Percentiles rank a stretch among this genome's conserved stretches.
These are phyloP conservation scores for Colletotrichum orchidophilum DNA, from an alignment of 2,329 filamentous ascomycete genomes.

Conservation along the genomic window DNA sequence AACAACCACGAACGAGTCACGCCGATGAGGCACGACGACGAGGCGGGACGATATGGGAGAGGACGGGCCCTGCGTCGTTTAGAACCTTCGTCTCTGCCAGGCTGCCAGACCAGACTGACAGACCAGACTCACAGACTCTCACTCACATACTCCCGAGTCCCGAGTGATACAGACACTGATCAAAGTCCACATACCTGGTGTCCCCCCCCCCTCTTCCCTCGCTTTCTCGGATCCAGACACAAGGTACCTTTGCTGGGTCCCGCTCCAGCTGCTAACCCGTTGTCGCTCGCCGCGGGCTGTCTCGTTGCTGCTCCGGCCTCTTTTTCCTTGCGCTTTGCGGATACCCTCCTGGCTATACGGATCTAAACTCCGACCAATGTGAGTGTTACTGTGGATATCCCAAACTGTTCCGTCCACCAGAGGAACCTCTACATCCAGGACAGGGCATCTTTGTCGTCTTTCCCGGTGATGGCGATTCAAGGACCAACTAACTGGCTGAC, in stretches of 20 bases:
- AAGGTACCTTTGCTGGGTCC: background rate
- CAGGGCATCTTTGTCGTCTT: background rate
- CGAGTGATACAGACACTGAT: background rate
- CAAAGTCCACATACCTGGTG: background rate
- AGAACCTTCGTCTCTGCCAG: background rate
- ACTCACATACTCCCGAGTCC: background rate
- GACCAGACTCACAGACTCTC: background rate
- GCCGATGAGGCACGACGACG: background rate
- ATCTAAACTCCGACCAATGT: background rate
- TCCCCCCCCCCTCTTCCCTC: background rate
- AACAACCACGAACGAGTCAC: background rate
- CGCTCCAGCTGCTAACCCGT: background rate
- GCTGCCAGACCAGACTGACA: no score
- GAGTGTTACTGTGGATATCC: slow-evolving; percentile 2
- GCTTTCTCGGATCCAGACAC: background rate
- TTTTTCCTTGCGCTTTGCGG: background rate
- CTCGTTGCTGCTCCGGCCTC: background rate
- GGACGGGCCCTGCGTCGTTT: background rate
- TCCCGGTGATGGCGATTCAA: background rate
- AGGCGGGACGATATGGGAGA: background rate
- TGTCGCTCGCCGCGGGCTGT: background rate
- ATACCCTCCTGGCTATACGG: background rate
- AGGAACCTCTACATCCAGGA: background rate
- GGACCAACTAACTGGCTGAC: background rate
- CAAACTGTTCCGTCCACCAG: background rate